A percentile compares a stretch with the other conserved stretches of the same genome.
Conservation (phyloP, 495 filamentous ascomycete genomes). For the Darksidea phi region DNA sequence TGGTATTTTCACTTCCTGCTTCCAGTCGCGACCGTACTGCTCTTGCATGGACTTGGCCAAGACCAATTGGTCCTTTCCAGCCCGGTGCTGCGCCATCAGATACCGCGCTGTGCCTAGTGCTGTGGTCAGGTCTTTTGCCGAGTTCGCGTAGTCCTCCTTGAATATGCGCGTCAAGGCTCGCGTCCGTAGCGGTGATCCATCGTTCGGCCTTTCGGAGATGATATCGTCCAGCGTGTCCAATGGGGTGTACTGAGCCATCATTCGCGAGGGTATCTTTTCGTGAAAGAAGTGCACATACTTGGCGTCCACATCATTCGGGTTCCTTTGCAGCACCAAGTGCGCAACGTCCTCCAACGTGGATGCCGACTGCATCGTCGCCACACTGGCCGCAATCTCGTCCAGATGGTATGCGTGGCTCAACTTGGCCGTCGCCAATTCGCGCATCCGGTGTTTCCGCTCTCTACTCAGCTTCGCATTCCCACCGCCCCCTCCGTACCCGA, state of each 20-base stretch:
- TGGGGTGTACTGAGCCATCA: slow-evolving; percentile 70
- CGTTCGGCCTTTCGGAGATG: slow-evolving; percentile 58
- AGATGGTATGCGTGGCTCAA: slow-evolving; percentile 70
- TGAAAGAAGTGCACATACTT: slow-evolving; percentile 87
- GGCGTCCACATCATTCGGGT: slow-evolving; percentile 61
- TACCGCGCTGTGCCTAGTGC: slow-evolving; percentile 62
- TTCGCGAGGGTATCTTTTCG: slow-evolving; percentile 77
- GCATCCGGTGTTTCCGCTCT: slow-evolving; percentile 71
- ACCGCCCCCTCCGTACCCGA: slow-evolving; percentile 58
- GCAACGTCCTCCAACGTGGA: slow-evolving; percentile 78
- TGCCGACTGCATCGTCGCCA: slow-evolving; percentile 77
- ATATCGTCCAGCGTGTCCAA: slow-evolving; percentile 64
- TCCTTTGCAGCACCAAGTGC: slow-evolving; percentile 66
- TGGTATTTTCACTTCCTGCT: slow-evolving; percentile 54
- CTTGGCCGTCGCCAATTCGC: slow-evolving; percentile 73
- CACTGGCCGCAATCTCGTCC: slow-evolving; percentile 77
- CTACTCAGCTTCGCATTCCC: slow-evolving; percentile 66
- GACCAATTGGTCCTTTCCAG: slow-evolving; percentile 49
- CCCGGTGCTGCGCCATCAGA: slow-evolving; percentile 46
- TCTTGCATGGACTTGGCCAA: slow-evolving; percentile 47
- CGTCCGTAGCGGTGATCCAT: slow-evolving; percentile 66
- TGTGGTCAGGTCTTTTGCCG: slow-evolving; percentile 63
- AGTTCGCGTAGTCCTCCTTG: slow-evolving; percentile 69
- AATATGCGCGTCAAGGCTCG: slow-evolving; percentile 71
- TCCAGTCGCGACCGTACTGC: slow-evolving; percentile 49